These are phyloP conservation scores for Geotrichum cucujoidarum DNA, from an alignment of 1,139 yeast genomes.

Conservation along the genomic window DNA sequence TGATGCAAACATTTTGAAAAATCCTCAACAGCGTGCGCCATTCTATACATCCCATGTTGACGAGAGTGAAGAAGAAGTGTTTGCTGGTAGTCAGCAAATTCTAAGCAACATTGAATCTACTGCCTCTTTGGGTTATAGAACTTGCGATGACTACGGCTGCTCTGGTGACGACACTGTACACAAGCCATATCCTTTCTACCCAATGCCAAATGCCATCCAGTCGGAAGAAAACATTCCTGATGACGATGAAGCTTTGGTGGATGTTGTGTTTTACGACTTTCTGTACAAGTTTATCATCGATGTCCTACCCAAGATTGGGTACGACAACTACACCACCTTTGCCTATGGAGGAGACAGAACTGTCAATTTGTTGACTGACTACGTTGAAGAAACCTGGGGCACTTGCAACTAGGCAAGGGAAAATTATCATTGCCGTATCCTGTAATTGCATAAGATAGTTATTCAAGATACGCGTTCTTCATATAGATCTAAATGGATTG, in stretches of 20 bases:
- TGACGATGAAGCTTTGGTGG: constrained; percentile 42
- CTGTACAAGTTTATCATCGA: constrained; percentile 56
- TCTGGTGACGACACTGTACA: constrained; percentile 91
- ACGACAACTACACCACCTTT: constrained; percentile 21
- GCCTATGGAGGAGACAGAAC: constrained; percentile 24
- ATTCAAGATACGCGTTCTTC: too few relatives aligned
- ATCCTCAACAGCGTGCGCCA: constrained; percentile 25
- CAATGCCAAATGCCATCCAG: constrained; percentile 74
- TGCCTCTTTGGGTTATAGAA: constrained; percentile 59
- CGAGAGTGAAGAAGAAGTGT: background rate
- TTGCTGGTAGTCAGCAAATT: background rate
- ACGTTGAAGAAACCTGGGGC: constrained; percentile 15
- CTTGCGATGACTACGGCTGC: constrained; percentile 75
- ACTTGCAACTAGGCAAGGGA: background rate
- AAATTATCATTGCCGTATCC: too few relatives aligned
- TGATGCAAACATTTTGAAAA: constrained; percentile 11
- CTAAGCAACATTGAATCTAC: background rate
- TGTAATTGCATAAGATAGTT: too few relatives aligned
- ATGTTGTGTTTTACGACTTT: constrained; percentile 75
- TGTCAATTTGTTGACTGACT: constrained; percentile 23
- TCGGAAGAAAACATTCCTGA: constrained; percentile 36
- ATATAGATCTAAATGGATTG: background rate
- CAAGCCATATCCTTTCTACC: constrained; percentile 51
- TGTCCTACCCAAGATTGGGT: constrained; percentile 43
- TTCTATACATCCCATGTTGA: constrained; percentile 15